Percentiles rank a stretch among this genome's conserved stretches.
Conservation (phyloP, 805 yeast species). For the Sungouiella blattae region DNA sequence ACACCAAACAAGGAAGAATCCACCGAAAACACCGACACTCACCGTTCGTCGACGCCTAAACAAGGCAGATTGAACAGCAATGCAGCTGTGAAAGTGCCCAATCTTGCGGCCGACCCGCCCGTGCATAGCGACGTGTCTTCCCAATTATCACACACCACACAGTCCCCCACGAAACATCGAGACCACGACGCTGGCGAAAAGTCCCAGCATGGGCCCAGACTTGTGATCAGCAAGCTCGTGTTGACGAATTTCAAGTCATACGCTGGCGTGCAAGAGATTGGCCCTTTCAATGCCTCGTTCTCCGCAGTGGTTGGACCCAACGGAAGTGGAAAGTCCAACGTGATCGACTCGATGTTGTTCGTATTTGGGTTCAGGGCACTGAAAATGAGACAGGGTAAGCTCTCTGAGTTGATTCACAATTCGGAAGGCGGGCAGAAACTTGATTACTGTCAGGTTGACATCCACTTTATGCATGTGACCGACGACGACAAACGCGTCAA, state of each 20-base stretch:
- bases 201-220: conserved; percentile 43
- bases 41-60: background rate
- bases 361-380: conserved; percentile 96
- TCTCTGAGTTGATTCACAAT: conserved; percentile 90
- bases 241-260: conserved; percentile 90
- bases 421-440: conserved; percentile 63
- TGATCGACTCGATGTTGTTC: conserved; percentile 91
- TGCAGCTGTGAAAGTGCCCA: too few relatives aligned
- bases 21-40: background rate
- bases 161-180: conserved; percentile 30
- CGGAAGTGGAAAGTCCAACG: conserved; percentile 97
- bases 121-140: too few relatives aligned
- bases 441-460: conserved; percentile 83
- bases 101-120: background rate
- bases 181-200: conserved; percentile 11
- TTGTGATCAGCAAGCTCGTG: conserved; percentile 72
- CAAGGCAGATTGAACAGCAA: background rate
- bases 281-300: conserved; percentile 91
- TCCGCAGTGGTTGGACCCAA: conserved; percentile 98
- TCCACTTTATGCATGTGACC: conserved; percentile 73
- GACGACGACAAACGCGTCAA: conserved; percentile 47
- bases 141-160: too few relatives aligned
- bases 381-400: conserved; percentile 93
- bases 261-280: conserved; percentile 89
- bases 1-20: too few relatives aligned